Conservation (phyloP, 176 grass and related monocot genomes). For the Triticum timopheevii region DNA sequence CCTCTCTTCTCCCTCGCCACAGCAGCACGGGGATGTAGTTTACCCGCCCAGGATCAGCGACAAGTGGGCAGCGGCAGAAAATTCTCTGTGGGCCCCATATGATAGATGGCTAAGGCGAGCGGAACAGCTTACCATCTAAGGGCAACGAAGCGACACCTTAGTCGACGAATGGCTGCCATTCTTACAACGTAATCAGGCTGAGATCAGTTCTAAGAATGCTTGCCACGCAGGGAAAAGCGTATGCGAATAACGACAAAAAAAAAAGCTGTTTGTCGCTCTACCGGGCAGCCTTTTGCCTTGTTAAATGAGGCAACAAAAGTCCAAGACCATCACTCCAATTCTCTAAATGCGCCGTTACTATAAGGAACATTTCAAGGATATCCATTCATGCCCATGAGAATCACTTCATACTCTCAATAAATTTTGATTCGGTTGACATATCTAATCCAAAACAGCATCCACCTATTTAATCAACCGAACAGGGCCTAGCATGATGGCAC, state of each 20-base stretch:
- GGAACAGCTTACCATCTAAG: background rate
- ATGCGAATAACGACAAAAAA: background rate
- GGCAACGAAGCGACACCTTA: background rate
- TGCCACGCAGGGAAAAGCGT: background rate
- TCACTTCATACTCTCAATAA: background rate
- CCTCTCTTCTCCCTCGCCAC: background rate
- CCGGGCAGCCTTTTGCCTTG: background rate
- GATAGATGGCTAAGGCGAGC: background rate
- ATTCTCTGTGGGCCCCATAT: background rate
- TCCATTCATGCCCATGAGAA: background rate
- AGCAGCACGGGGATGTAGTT: background rate
- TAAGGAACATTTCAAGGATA: background rate
- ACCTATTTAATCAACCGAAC: background rate
- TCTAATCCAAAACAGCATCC: background rate
- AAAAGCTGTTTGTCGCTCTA: background rate
- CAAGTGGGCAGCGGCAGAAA: background rate
- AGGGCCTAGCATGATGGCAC: background rate
- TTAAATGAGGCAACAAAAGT: background rate
- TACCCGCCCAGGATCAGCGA: background rate
- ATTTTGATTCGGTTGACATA: background rate
- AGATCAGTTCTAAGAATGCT: background rate
- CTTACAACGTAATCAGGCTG: background rate
- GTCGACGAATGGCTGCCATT: background rate
- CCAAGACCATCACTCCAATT: background rate
- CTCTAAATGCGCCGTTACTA: background rate